Base-by-base conservation (phyloP, 2,329 filamentous ascomycete genomes). In the Claviceps humidiphila region DNA sequence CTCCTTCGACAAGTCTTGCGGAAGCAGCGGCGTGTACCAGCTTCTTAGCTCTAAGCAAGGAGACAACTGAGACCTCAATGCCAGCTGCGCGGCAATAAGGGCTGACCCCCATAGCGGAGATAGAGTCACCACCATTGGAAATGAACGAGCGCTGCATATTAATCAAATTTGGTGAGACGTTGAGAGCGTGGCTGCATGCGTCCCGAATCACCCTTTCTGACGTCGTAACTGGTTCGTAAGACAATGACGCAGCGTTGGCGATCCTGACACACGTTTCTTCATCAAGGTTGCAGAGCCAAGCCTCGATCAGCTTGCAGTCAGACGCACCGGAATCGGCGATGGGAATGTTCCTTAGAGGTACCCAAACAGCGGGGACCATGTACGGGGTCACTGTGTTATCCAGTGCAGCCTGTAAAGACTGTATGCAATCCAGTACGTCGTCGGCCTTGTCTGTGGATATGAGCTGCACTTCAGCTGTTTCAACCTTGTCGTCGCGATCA, bases 101-200 rank as follows among this genome's bases (percentile, higher is more conserved):
- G 13, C 50, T 51, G 24, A 43, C 13, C 30, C 43, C 38, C 54
- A 55, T 55, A 13, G 54, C 54, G 17, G 54, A 55, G n/a, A 55
- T 55, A 13, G 53, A 55, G 38, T 55, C 54, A 30, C 54, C 54
- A 34, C 51, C 49, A 38, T 53, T 53, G 3, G 54, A 49, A 41
- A 55, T 55, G 34, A 55, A 55, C 0, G 54, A 55, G 43, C 49
- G 38, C 38, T 55, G 38, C 43, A 55, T 42, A 5, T 51, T 53
- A 24, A 55, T 42, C n/a, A 26, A 20, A 9, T 51, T 30, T 2
- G 38, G 11, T 14, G 51, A 49, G 17, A 53, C 22, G 17, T 55
- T 55, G 17, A 55, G 49, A 38, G 49, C 42, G 34, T 50, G 24
- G 37, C 51, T 49, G 41, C 51, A 53, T 20, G 54, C 54, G n/a